Conservation (phyloP, 768 basidiomycete genomes). For the Lactarius tabidus region DNA sequence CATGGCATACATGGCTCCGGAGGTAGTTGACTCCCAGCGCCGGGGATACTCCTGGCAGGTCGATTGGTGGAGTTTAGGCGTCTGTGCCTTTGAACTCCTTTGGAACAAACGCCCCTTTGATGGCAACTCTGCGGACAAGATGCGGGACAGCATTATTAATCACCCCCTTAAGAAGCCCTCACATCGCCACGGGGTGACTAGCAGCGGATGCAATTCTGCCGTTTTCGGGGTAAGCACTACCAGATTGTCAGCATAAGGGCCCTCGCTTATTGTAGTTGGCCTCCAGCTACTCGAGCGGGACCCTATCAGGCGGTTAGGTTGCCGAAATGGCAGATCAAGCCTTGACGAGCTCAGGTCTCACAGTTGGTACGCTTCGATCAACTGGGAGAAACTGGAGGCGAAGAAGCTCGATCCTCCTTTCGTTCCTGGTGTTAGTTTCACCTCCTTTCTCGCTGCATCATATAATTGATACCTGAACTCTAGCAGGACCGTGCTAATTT, state of each 20-base stretch:
- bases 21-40: constrained; percentile 68
- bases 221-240: constrained; percentile 56
- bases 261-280: neutral
- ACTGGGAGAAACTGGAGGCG: constrained; percentile 74
- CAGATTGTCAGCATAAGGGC: neutral
- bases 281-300: constrained; percentile 81
- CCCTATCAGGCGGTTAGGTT: constrained; percentile 73
- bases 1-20: constrained; percentile 99
- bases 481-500: constrained; percentile 98
- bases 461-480: constrained; percentile 14
- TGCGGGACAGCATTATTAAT: constrained; percentile 81
- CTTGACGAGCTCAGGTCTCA: constrained; percentile 76
- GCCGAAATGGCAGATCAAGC: constrained; percentile 62
- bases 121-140: constrained; percentile 82
- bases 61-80: constrained; percentile 95
- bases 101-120: constrained; percentile 84
- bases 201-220: constrained; percentile 59
- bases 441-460: neutral
- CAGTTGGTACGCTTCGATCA: constrained; percentile 77
- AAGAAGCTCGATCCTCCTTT: constrained; percentile 79
- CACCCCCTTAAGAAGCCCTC: constrained; percentile 73
- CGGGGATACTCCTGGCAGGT: constrained; percentile 91
- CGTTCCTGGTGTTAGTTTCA: constrained; percentile 78
- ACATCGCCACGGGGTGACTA: constrained; percentile 44
- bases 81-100: constrained; percentile 87